Evolutionary conservation across 140 eudicot genomes (phyloP).

Genomic region (Anethum foeniculum): DNA sequence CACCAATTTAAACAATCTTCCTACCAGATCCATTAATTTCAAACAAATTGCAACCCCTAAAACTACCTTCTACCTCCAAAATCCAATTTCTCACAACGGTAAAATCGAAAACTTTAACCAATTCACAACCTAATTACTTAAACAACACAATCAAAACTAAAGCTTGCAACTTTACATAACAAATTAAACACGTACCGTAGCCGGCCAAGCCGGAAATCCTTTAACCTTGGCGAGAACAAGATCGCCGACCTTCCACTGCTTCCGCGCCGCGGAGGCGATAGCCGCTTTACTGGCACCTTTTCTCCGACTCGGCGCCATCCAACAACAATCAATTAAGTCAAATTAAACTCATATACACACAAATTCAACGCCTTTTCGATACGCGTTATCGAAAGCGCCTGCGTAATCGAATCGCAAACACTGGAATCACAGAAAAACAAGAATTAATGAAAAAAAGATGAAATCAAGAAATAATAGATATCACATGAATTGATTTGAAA

Average conservation of each 20-base stretch:
- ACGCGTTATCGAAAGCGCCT: slow-evolving; percentile 18
- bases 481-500: not conserved
- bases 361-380: slow-evolving; percentile 10
- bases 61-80: not conserved
- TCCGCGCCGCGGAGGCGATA: slow-evolving; percentile 73
- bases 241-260: slow-evolving; percentile 93
- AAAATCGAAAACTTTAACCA: slow-evolving; percentile 14
- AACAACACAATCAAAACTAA: not conserved
- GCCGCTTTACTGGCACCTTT: slow-evolving; percentile 73
- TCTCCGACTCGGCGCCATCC: slow-evolving; percentile 89
- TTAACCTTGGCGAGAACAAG: slow-evolving; percentile 97
- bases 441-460: slow-evolving; percentile 31
- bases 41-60: not conserved
- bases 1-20: not conserved
- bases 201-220: slow-evolving; percentile 99
- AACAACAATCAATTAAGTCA: slow-evolving; percentile 17
- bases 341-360: not conserved
- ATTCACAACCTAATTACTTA: not conserved
- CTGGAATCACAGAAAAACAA: slow-evolving; percentile 2
- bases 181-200: slow-evolving; percentile 48
- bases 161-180: not conserved
- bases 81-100: too few relatives aligned
- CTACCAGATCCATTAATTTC: slow-evolving; percentile 1
- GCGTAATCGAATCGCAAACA: slow-evolving; percentile 13
- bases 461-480: not conserved